These are phyloP conservation scores for Scutellospora calospora DNA, from an alignment of 371 early-diverging fungal species.

Conservation along the genomic window DNA sequence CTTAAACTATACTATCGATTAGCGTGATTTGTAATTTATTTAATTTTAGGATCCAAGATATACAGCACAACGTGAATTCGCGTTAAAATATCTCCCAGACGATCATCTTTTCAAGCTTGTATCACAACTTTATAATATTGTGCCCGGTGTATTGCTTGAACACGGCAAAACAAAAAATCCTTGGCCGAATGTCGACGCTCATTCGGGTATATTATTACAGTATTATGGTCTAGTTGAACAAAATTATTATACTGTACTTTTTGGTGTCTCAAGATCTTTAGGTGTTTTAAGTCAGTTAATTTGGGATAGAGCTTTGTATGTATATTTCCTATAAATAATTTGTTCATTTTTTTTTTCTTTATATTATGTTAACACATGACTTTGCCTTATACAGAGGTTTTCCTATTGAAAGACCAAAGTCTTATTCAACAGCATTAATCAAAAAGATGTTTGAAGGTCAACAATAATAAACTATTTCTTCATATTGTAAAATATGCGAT, in stretches of 20 bases:
- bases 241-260: conserved; percentile 99
- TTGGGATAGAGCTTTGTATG: conserved; percentile 92
- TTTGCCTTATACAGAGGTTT: conserved; percentile 62
- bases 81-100: conserved; percentile 96
- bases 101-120: conserved; percentile 97
- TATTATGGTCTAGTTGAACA: conserved; percentile 97
- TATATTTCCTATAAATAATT: not conserved
- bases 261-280: conserved; percentile 97
- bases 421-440: conserved; percentile 87
- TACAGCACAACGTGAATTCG: conserved; percentile 98
- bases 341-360: not conserved
- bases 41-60: conserved; percentile 93
- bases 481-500: too few relatives aligned
- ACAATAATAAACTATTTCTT: too few relatives aligned
- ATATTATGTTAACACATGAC: not conserved
- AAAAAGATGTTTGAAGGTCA: conserved; percentile 73
- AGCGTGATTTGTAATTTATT: conserved; percentile 44
- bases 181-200: conserved; percentile 99
- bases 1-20: not conserved
- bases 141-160: conserved; percentile 94
- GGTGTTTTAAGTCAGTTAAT: conserved; percentile 95
- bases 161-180: conserved; percentile 99
- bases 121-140: conserved; percentile 95
- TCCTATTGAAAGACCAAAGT: conserved; percentile 97
- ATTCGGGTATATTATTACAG: conserved; percentile 96